phyloP scores from a whole-genome alignment of 2,329 filamentous ascomycete genomes.

The Knufia fluminis region DNA sequence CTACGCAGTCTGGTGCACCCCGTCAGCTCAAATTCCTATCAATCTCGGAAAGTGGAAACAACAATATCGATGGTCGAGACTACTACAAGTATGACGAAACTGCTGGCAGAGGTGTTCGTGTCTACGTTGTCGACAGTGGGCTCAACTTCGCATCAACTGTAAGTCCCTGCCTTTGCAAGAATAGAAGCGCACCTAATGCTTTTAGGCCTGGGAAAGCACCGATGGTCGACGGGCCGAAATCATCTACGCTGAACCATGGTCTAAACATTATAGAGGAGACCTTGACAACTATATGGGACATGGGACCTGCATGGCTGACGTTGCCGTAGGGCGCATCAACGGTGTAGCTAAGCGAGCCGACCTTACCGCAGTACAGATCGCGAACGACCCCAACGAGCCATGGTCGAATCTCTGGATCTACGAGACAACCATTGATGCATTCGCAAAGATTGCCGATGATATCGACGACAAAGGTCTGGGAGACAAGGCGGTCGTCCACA shows the following conservation, averaged over 20 bases:
- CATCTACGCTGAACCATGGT: not conserved
- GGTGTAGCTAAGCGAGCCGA: not conserved
- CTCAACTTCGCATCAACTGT: not conserved
- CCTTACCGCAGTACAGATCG: not conserved
- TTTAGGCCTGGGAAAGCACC: not conserved
- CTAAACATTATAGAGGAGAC: not conserved
- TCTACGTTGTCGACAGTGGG: not conserved
- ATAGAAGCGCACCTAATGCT: not conserved
- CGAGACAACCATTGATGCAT: not conserved
- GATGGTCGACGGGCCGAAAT: not conserved
- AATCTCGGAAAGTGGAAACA: not conserved
- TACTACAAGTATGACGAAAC: not conserved
- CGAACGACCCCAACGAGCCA: not conserved
- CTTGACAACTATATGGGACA: not conserved
- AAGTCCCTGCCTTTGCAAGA: not conserved
- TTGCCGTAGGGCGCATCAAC: not conserved
- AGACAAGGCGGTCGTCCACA: not conserved
- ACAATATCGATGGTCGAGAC: not conserved
- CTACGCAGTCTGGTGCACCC: not conserved
- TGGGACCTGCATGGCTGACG: not conserved
- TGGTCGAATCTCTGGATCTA: not conserved
- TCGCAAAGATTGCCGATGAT: not conserved
- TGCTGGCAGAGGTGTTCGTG: not conserved
- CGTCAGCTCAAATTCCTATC: slow-evolving; percentile 1
- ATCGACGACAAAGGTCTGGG: not conserved